A percentile compares a stretch with the other conserved stretches of the same genome.
These are phyloP conservation scores for Malassezia restricta DNA, from an alignment of 1,284 basidiomycete genomes.

Conservation along the genomic window DNA sequence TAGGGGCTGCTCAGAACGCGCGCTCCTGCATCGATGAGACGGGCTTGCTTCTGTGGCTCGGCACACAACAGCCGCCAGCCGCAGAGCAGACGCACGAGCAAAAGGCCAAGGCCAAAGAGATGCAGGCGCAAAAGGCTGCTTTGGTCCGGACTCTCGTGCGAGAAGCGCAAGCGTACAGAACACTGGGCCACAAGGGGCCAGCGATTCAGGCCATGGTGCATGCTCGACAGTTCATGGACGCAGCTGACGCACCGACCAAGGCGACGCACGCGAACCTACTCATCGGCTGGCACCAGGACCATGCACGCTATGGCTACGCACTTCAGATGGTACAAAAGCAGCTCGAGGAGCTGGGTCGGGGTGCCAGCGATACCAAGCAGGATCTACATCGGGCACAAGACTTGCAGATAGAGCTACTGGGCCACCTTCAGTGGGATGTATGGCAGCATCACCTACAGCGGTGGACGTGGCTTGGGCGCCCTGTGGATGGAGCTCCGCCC, in stretches of 20 bases:
- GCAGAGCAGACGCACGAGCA: constrained; percentile 37
- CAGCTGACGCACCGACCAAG: constrained; percentile 26
- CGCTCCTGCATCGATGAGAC: constrained; percentile 31
- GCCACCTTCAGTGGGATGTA: constrained; percentile 22
- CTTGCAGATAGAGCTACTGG: constrained; percentile 24
- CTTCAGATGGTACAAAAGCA: constrained; percentile 30
- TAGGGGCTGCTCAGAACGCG: constrained; percentile 30
- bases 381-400: constrained; percentile 28
- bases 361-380: constrained; percentile 20
- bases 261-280: constrained; percentile 27
- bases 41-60: constrained; percentile 32
- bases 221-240: constrained; percentile 24
- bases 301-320: constrained; percentile 32
- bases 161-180: constrained; percentile 20
- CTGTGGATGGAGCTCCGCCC: background rate
- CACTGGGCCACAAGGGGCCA: constrained; percentile 12
- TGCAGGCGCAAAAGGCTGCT: constrained; percentile 37
- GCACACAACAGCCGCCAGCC: constrained; percentile 28
- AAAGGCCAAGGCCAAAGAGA: constrained; percentile 31
- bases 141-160: constrained; percentile 36
- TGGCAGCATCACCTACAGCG: constrained; percentile 15
- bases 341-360: constrained; percentile 35
- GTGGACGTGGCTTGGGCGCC: constrained; percentile 8
- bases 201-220: constrained; percentile 17
- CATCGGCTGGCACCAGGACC: constrained; percentile 29